Base-by-base conservation (phyloP, 192 early-diverging fungal genomes). In the Obelidium mucronatum region DNA sequence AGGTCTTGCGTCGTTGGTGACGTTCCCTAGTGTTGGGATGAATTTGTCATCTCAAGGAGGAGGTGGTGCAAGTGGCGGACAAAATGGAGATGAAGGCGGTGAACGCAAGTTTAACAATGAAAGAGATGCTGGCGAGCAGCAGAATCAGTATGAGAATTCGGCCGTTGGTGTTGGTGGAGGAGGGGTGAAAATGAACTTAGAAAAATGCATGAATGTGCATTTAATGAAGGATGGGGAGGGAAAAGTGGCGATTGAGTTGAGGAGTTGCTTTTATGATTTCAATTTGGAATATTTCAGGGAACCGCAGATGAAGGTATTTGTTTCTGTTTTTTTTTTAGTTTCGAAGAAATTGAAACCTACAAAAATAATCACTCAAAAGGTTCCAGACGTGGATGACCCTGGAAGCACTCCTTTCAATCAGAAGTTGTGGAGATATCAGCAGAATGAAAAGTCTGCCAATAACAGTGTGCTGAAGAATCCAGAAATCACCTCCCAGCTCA, bases 261-360 rank as follows among this genome's bases (percentile, higher is more conserved):
- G 86, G 65, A 93, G 91, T 1, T 79, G 79, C 6, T 92, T 96
- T 63, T 95, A 90, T 68, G 92, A 94, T 53, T 93, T 91, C 92
- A 93, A 91, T 77, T 92, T 93, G 72, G 92, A 94, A 79, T 96
- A 93, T 79, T 96, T 96, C 82, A 86, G 87, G 28, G 92, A 95
- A 77, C 92, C 94, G 30, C 94, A 96, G 78, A 96, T 95, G 90
- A 86, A 87, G 80, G 92, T 91, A 78, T 75, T 73, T 78, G 22
- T 37, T 35, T 17, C 34, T 51, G 28, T 40, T 39, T 31, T 44
- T 28, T 44, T 44, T 44, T 44, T 44, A 44, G 5, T 44, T 44
- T 5, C 42, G n/a, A 8, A 42, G 0, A 65, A 8, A 42, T 34
- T 11, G n/a, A 61, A 15, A 33, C 31, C 28, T 70, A 51, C 15